Conservation (phyloP, 345 rosid species). For the Moricandia moricandioides region DNA sequence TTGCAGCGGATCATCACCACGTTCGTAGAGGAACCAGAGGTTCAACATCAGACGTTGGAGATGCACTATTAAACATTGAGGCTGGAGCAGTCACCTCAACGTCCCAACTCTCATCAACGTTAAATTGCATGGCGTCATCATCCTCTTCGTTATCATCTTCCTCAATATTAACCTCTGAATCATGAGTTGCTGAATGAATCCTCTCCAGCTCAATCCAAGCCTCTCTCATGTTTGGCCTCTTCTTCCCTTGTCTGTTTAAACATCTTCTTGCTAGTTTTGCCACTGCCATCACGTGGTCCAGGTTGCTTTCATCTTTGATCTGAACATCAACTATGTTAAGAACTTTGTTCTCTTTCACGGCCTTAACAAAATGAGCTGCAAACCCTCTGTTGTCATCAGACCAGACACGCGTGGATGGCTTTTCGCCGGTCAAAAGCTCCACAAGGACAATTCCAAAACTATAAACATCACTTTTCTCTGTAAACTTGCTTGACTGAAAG, state of each 20-base stretch:
- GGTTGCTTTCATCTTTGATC: constrained; percentile 21
- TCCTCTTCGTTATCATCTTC: constrained; percentile 25
- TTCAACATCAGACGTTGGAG: constrained; percentile 16
- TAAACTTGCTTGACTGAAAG: constrained; percentile 36
- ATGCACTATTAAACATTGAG: constrained; percentile 11
- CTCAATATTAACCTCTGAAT: constrained; percentile 9
- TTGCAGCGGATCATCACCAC: constrained; percentile 6
- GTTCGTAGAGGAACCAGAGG: constrained; percentile 24
- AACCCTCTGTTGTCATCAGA: constrained; percentile 21
- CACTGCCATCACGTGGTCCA: constrained; percentile 36
- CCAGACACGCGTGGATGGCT: constrained; percentile 7
- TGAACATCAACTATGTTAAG: constrained; percentile 4
- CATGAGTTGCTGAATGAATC: constrained; percentile 17
- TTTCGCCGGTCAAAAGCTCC: constrained; percentile 54
- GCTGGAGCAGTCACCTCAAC: constrained; percentile 22
- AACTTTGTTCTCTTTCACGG: constrained; percentile 21
- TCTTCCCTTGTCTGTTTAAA: constrained; percentile 36
- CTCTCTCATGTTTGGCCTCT: constrained; percentile 49
- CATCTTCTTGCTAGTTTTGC: constrained; percentile 43
- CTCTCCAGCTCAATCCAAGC: constrained; percentile 36
- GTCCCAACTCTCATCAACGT: constrained; percentile 24
- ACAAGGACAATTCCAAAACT: constrained; percentile 83
- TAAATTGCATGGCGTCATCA: constrained; percentile 20
- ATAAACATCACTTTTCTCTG: constrained; percentile 58
- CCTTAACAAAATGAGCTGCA: constrained; percentile 25